Base-by-base conservation (phyloP, 2,329 filamentous ascomycete species). In the Botryotinia convoluta region DNA sequence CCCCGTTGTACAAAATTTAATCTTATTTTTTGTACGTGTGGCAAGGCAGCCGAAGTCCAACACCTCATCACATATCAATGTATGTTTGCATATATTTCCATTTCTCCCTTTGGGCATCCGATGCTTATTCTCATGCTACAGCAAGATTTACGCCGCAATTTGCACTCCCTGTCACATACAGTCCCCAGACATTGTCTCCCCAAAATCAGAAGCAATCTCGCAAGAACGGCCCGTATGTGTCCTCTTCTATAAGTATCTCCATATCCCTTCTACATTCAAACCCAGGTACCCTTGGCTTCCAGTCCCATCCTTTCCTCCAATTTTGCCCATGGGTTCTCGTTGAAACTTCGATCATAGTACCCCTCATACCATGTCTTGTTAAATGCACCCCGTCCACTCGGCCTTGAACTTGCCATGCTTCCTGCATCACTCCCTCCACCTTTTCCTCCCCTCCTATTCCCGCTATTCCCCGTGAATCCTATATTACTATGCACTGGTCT, bases 261-360 rank as follows among this genome's bases (percentile, higher is more conserved):
- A 54, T 42, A 12, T 32, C 2, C 20, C 29, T 3, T 20, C 37
- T n/a, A 60, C 61, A 65, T 70, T 60, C 77, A 76, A 44, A 86
- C 75, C 88, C 87, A 90, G 0, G 76, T 79, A 3, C 86, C 87
- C 22, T 79, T 79, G 1, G 85, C 74, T 57, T 81, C 76, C 64
- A 90, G 76, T 0, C 85, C 85, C 37, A 81, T 81, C 10, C 80
- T 77, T 77, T 83, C 82, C 80, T 91, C 89, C 32, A 91, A 81
- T 14, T 79, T 81, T 69, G 85, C 87, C 92, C 92, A 95, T 0
- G 92, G 92, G 79, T 95, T 93, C 79, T 90, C 86, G 77, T 93
- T 89, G 75, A 91, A 92, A 73, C 85, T 86, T 0, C 88, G 87
- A 74, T 93, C 87, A 81, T 93, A 94, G 81, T 92, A 93, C 51